Evolutionary conservation across 192 early-diverging fungal genomes (phyloP).

Genomic region (Phlyctochytrium arcticum): DNA sequence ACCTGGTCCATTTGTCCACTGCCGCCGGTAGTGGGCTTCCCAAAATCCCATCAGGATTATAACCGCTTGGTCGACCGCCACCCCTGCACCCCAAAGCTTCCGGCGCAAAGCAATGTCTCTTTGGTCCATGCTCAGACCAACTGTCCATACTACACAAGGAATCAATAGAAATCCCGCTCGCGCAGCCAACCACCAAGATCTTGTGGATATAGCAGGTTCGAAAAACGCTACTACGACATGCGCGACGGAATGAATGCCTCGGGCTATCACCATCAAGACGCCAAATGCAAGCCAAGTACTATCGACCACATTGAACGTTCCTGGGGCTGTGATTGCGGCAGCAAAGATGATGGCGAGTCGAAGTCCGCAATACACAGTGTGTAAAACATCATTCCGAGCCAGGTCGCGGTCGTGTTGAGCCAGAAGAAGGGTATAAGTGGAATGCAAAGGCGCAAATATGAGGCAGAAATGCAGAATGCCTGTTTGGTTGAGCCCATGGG

Average conservation of each 20-base stretch:
- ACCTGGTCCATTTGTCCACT: neutral
- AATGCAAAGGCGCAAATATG: slow-evolving; percentile 12
- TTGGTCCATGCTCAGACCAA: neutral
- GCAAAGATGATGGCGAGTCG: slow-evolving; percentile 8
- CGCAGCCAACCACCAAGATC: slow-evolving; percentile 15
- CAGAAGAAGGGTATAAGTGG: slow-evolving; percentile 8
- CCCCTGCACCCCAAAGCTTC: slow-evolving; percentile 3
- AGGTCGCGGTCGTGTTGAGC: slow-evolving; percentile 17
- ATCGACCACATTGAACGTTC: slow-evolving; percentile 7
- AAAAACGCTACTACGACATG: neutral
- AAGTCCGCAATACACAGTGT: slow-evolving; percentile 4
- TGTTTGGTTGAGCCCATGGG: neutral
- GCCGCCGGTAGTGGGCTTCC: neutral
- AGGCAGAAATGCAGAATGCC: slow-evolving; percentile 2
- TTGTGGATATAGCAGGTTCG: neutral
- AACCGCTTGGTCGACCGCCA: slow-evolving; percentile 5
- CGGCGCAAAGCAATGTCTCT: neutral
- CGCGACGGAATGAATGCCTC: neutral
- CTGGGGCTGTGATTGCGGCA: slow-evolving; percentile 4
- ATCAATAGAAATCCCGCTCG: neutral
- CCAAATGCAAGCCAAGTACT: slow-evolving; percentile 11
- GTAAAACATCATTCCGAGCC: slow-evolving; percentile 1
- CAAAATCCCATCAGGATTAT: slow-evolving; percentile 3
- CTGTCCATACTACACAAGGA: slow-evolving; percentile 10
- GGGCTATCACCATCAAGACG: neutral